Conservation (phyloP, 2,329 filamentous ascomycete genomes). For the Colletotrichum liriopes region DNA sequence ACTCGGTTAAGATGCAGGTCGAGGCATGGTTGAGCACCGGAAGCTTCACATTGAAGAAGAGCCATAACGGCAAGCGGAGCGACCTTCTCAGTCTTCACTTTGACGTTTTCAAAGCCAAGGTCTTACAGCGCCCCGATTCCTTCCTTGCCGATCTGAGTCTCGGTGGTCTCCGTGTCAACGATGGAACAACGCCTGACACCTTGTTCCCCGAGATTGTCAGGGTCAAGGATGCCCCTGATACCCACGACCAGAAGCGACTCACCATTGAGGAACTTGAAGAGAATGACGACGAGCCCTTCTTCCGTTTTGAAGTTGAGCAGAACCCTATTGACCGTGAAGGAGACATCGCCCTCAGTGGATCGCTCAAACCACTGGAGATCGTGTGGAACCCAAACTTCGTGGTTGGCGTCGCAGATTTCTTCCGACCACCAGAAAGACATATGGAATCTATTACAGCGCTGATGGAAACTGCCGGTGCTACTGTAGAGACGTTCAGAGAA, state of each 20-base stretch:
- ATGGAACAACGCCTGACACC: conserved; percentile 93
- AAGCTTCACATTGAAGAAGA: conserved; percentile 93
- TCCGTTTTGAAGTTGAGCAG: conserved; percentile 92
- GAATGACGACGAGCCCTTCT: conserved; percentile 81
- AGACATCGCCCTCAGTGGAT: conserved; percentile 90
- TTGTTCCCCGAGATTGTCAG: conserved; percentile 95
- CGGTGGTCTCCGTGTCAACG: conserved; percentile 93
- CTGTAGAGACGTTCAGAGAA: conserved; percentile 93
- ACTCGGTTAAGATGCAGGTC: conserved; percentile 93
- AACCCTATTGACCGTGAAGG: conserved; percentile 95
- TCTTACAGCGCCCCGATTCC: conserved; percentile 91
- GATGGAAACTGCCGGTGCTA: conserved; percentile 95
- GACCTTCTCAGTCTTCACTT: conserved; percentile 95
- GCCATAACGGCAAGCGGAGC: conserved; percentile 81
- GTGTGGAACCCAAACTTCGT: conserved; percentile 98
- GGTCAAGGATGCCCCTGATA: conserved; percentile 86
- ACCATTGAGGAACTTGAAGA: conserved; percentile 70
- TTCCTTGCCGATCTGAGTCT: conserved; percentile 90
- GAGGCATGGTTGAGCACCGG: conserved; percentile 95
- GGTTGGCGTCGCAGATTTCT: conserved; percentile 93
- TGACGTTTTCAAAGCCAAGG: conserved; percentile 93
- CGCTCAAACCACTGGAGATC: conserved; percentile 95
- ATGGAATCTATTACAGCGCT: conserved; percentile 98
- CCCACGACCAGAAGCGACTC: conserved; percentile 62
- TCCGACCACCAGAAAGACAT: conserved; percentile 94